Conservation (phyloP, 75 land plant genomes). For the Selaginella moellendorffii region DNA sequence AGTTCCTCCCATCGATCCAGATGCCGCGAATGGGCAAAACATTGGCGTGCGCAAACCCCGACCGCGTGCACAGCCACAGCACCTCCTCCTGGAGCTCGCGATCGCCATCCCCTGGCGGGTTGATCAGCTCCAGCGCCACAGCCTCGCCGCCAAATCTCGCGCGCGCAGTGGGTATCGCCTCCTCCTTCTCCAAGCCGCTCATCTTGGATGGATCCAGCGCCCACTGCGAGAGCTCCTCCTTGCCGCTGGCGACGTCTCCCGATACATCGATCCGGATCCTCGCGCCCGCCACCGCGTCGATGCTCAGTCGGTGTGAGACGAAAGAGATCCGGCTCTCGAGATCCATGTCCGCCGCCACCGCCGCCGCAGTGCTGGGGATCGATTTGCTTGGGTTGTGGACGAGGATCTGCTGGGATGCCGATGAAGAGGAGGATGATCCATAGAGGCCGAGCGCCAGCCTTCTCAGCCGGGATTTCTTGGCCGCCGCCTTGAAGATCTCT, state of each 20-base stretch:
- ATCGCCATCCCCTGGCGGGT: constrained; percentile 45
- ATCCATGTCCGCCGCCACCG: too few species aligned
- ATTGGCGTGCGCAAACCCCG: constrained; percentile 61
- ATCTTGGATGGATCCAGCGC: constrained; percentile 34
- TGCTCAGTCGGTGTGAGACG: too few species aligned
- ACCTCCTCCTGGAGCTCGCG: constrained; percentile 38
- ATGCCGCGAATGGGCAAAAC: constrained; percentile 50
- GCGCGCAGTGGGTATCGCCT: constrained; percentile 21
- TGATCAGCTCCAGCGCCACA: constrained; percentile 11
- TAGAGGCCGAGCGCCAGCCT: constrained; percentile 54
- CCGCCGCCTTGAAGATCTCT: constrained; percentile 31
- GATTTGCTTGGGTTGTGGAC: too few species aligned
- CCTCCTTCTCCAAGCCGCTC: constrained; percentile 40
- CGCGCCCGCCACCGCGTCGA: too few species aligned
- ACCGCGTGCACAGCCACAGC: constrained; percentile 43
- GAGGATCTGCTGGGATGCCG: too few species aligned
- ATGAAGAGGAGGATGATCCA: constrained; percentile 82
- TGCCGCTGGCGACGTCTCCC: neutral
- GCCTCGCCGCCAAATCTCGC: neutral
- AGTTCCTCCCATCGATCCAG: constrained; percentile 40
- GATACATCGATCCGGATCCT: too few species aligned
- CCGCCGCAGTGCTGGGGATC: too few species aligned
- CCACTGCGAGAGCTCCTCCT: constrained; percentile 19
- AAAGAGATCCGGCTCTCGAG: neutral
- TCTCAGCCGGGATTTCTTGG: constrained; percentile 32